Evolutionary conservation across 345 rosid genomes (phyloP), one percentile per base, ranked within the genome.

Genomic region (Eucalyptus brandiana): DNA sequence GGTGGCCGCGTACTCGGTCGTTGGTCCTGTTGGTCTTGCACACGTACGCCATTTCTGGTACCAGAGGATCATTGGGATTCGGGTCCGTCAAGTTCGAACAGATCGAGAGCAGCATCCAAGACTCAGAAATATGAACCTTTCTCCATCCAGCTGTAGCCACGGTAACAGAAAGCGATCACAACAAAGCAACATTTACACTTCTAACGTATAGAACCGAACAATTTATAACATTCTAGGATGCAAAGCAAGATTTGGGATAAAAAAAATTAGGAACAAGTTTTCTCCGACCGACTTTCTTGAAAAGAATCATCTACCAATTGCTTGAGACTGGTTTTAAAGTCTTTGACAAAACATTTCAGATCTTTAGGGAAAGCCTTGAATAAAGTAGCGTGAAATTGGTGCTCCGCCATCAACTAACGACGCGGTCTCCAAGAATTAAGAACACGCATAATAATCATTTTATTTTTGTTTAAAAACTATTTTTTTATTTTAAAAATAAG

Each of bases 11-110:
- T 94, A 94, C 94, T 94, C 93, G 90, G 93, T 88, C 91, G 93
- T 94, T 95, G 89, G 93, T 88, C 90, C 96, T 86, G 80, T 95
- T 95, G 19, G 95, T 93, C 94, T 95, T 95, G 91, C 91, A 93
- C 97, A 95, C 92, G 94, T 94, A 95, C 24, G 96, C 97, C 86
- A 95, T 95, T 91, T 95, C 96, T 1, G 94, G 95, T 87, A 94
- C 97, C 62, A 93, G 87, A 7, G 97, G 96, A 56, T 96, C 96
- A 80, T 95, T 96, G 26, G 97, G 95, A 88, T 96, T 95, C 18
- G 95, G 95, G 88, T 96, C 96, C 28, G 94, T 95, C 86, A 96
- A 91, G 89, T 93, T 88, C 40, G 95, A 95, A 91, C 97, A 94
- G 81, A 96, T 95, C 17, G 96, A 96, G 87, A 94, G 96, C 95